Conservation (phyloP, 768 basidiomycete species). For the Rhizopogon vinicolor region DNA sequence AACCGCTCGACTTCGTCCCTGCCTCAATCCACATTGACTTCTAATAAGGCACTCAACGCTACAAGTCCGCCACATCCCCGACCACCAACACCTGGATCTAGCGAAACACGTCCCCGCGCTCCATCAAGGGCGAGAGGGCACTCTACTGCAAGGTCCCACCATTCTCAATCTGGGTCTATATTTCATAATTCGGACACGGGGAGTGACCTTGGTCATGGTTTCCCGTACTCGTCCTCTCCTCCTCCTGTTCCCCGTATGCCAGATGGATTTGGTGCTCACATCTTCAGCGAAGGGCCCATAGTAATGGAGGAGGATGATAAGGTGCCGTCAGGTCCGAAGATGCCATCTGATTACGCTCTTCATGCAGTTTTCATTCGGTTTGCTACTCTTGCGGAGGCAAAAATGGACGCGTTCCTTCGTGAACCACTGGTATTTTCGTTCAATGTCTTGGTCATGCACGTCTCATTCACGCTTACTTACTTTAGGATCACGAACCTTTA, state of each 20-base stretch:
- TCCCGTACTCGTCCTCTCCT: conserved; percentile 48
- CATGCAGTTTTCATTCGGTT: conserved; percentile 88
- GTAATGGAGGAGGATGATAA: conserved; percentile 64
- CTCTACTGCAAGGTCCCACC: conserved; percentile 62
- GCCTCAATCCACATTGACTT: conserved; percentile 38
- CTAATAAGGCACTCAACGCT: conserved; percentile 35
- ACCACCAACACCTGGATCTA: conserved; percentile 57
- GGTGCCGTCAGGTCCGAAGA: conserved; percentile 66
- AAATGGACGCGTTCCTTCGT: conserved; percentile 72
- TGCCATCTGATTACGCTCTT: conserved; percentile 84
- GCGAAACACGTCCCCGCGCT: conserved; percentile 31
- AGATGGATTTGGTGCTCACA: conserved; percentile 44
- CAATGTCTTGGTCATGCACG: background rate
- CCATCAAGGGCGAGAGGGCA: conserved; percentile 52
- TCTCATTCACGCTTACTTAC: background rate
- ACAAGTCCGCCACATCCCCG: conserved; percentile 51
- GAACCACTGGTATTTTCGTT: conserved; percentile 53
- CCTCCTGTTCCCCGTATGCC: conserved; percentile 81
- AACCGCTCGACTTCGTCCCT: conserved; percentile 79
- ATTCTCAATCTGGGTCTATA: conserved; percentile 73
- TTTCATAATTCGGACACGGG: conserved; percentile 68
- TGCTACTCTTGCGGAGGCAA: conserved; percentile 71
- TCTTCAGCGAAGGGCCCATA: conserved; percentile 43
- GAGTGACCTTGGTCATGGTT: conserved; percentile 56
- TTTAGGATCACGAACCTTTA: conserved; percentile 66